Conservation (phyloP, 2,329 filamentous ascomycete genomes). For the Shiraia sp. region DNA sequence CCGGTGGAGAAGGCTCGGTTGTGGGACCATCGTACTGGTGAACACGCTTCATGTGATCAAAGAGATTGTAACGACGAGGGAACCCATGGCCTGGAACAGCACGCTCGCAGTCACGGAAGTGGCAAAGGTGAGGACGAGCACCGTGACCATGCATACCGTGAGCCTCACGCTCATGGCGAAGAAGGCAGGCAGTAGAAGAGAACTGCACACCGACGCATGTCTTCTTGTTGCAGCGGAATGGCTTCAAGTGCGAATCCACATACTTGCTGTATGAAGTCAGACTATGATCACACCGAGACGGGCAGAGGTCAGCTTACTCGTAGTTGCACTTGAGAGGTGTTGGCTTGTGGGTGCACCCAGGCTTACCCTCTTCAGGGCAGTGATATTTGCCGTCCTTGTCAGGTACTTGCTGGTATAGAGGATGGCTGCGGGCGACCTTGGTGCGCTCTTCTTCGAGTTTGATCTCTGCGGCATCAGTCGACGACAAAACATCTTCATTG, state of each 20-base stretch:
- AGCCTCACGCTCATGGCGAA: slow-evolving; percentile 92
- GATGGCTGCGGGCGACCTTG: slow-evolving; percentile 57
- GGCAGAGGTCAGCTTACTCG: slow-evolving; percentile 67
- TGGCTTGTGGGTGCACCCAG: slow-evolving; percentile 83
- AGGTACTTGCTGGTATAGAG: slow-evolving; percentile 69
- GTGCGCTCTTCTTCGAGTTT: slow-evolving; percentile 44
- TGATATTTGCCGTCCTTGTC: slow-evolving; percentile 82
- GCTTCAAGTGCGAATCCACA: slow-evolving; percentile 94
- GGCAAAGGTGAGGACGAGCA: slow-evolving; percentile 88
- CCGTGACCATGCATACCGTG: slow-evolving; percentile 95
- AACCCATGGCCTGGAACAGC: slow-evolving; percentile 83
- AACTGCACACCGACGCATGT: slow-evolving; percentile 85
- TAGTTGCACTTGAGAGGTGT: slow-evolving; percentile 99
- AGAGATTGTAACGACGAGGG: slow-evolving; percentile 91
- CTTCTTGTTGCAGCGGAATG: slow-evolving; percentile 88
- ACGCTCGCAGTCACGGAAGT: slow-evolving; percentile 84
- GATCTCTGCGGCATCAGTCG: slow-evolving; percentile 33
- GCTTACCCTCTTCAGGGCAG: slow-evolving; percentile 79
- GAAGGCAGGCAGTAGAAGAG: slow-evolving; percentile 91
- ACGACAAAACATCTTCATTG: slow-evolving; percentile 35
- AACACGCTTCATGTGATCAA: slow-evolving; percentile 96
- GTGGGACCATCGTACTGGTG: slow-evolving; percentile 62
- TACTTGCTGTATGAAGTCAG: slow-evolving; percentile 72
- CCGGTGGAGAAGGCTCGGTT: slow-evolving; percentile 37
- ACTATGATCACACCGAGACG: background rate